Base-by-base conservation (phyloP, 768 basidiomycete genomes). In the Tricholoma sp. region DNA sequence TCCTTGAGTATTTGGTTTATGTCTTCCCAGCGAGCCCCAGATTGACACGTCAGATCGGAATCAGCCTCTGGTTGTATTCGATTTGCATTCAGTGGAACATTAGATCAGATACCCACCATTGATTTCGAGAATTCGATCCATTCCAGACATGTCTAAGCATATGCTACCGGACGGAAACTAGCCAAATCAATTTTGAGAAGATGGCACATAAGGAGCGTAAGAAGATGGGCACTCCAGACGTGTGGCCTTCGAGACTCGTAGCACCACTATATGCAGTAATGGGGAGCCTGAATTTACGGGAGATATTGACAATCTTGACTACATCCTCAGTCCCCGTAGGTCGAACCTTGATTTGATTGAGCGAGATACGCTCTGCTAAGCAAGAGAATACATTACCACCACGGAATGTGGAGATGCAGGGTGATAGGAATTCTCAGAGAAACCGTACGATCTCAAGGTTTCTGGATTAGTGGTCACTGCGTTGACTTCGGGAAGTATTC, bases 231-330 rank as follows among this genome's bases (percentile, higher is more conserved):
- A 90, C 89, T 29, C 88, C 89, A 49, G 82, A 82, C 59, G 87
- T 91, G 71, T 96, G 91, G 0, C 92, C 92, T 67, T 96, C 94
- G 11, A 95, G 76, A 64, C 86, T 88, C 0, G 92, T 96, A 10
- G 89, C 93, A 1, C 92, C 94, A 49, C 88, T 85, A 64, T 87
- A 94, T 2, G 92, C 83, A 13, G 83, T 83, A 28, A 96, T 78
- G 2, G 94, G 94, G 33, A 96, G 75, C 48, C 76, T 76, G 67
- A 84, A 87, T 66, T 85, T 84, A 45, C 80, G 76, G 0, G 94
- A 85, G 41, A 93, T 81, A 56, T 88, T 81, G 57, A 97, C 86
- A 50, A 91, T 76, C 57, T 82, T 80, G 54, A 91, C 85, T 2
- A 97, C 91, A 65, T 97, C 94, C 53, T 86, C 83, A 0, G 94